These are phyloP conservation scores for Fistulinella prunicolor DNA, from an alignment of 768 basidiomycete genomes.

Conservation along the genomic window DNA sequence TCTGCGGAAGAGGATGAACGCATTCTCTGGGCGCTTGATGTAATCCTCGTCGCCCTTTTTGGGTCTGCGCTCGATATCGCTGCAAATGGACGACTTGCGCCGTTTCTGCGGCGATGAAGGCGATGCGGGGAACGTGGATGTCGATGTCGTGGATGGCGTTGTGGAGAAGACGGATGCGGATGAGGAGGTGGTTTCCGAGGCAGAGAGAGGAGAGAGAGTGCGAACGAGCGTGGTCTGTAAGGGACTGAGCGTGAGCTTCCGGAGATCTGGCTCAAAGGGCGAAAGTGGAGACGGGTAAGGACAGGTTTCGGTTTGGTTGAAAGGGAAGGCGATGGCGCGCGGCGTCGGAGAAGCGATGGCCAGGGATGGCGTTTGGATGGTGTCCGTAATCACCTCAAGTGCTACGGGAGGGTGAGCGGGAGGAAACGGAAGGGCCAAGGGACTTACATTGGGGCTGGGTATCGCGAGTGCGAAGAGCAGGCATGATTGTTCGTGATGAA, in stretches of 20 bases:
- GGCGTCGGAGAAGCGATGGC: conserved; percentile 61
- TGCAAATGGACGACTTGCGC: conserved; percentile 48
- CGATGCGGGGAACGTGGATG: conserved; percentile 33
- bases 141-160: conserved; percentile 33
- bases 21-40: conserved; percentile 81
- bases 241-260: conserved; percentile 43
- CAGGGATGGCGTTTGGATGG: conserved; percentile 50
- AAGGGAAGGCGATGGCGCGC: conserved; percentile 48
- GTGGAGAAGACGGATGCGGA: conserved; percentile 42
- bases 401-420: conserved; percentile 38
- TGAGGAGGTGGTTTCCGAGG: conserved; percentile 30
- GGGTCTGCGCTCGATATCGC: conserved; percentile 47
- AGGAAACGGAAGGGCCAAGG: background rate
- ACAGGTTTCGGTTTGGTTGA: conserved; percentile 41
- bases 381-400: conserved; percentile 75
- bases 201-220: conserved; percentile 42
- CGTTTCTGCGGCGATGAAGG: conserved; percentile 45
- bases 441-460: conserved; percentile 52
- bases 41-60: conserved; percentile 78
- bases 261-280: conserved; percentile 71
- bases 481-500: conserved; percentile 56
- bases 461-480: conserved; percentile 77
- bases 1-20: conserved; percentile 81
- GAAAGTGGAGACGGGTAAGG: conserved; percentile 68
- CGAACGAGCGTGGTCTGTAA: conserved; percentile 39